A percentile compares a stretch with the other conserved stretches of the same genome.
These are phyloP conservation scores for Ambrosia trifida DNA, from an alignment of 129 eudicot species.

Conservation along the genomic window DNA sequence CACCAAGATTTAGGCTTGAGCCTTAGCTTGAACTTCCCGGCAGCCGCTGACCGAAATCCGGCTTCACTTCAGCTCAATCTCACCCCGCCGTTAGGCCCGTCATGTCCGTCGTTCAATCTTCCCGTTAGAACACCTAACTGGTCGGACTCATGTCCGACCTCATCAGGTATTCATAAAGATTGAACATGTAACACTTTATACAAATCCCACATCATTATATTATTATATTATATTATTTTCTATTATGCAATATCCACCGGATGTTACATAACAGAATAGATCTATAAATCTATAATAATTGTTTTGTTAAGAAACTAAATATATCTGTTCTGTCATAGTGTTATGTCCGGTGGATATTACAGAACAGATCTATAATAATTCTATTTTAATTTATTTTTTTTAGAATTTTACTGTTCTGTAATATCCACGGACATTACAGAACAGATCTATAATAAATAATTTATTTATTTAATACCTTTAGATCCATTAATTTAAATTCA, in stretches of 20 bases:
- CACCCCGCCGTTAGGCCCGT: slow-evolving; percentile 38
- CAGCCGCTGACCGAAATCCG: slow-evolving; percentile 9
- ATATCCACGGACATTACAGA: too few relatives aligned
- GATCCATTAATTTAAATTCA: background rate
- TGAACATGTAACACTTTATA: too few relatives aligned
- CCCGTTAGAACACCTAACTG: slow-evolving; percentile 40
- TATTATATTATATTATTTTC: too few relatives aligned
- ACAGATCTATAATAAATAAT: slow-evolving; percentile 18
- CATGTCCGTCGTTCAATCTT: slow-evolving; percentile 37
- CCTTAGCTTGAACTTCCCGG: slow-evolving; percentile 57
- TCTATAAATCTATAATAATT: background rate
- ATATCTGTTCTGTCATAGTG: too few relatives aligned
- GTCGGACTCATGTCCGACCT: slow-evolving; percentile 40
- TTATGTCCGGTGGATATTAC: too few relatives aligned
- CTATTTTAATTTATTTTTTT: too few relatives aligned
- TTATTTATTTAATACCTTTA: background rate
- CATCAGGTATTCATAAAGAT: slow-evolving; percentile 32
- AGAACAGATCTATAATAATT: too few relatives aligned
- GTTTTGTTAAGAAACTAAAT: background rate
- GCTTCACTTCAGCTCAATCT: slow-evolving; percentile 55
- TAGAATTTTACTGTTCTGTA: too few relatives aligned
- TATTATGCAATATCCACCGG: too few relatives aligned
- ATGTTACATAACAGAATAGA: background rate
- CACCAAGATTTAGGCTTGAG: slow-evolving; percentile 63
- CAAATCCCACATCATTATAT: too few relatives aligned